Base-by-base conservation (phyloP, 345 rosid species). In the Salix suchowensis region DNA sequence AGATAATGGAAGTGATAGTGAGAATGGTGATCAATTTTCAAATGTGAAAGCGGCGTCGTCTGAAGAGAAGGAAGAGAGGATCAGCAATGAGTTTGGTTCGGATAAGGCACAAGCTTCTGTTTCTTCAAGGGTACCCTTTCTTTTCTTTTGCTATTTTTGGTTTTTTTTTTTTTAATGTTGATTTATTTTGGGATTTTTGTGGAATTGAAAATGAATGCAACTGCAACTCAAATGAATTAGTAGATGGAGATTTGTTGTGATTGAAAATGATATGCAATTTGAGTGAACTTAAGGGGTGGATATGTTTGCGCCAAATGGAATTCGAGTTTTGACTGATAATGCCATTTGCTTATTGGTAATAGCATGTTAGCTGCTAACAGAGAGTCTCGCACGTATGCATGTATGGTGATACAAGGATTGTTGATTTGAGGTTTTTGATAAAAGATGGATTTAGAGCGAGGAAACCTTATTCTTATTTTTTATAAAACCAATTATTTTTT, bases 91-190 rank as follows among this genome's bases (percentile, higher is more conserved):
- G 79, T 82, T 87, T 19, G 79, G 81, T 76, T 77, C 88, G 24
- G 91, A 88, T 52, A 79, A 91, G 72, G 67, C 79, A 6, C 66
- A 82, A 68, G 3, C 89, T 80, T 71, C 88, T 32, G 85, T 83
- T 83, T 86, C 94, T 74, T 85, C 91, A 65, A 74, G 79, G 91
- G 95, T 91, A 85, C 71, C 4, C 71, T 42, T 60, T 50, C 46
- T 30, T 54, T 7, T 68, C 16, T 37, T 40, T 61, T 34, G 7
- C 15, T n/a, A 55, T 6, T 3, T 14, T 58, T 18, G 42, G 2
- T 28, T 65, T 74, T 2, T 1, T 8, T 1, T 8, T n/a, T 75
- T 19, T n/a, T 26, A 24, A 6, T 42, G n/a, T 74, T 61, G 12
- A 10, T 24, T 60, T 5, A 12, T 6, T 71, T 71, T 21, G 30